Conservation (phyloP, 1,139 yeast genomes). For the Diutina rugosa region DNA sequence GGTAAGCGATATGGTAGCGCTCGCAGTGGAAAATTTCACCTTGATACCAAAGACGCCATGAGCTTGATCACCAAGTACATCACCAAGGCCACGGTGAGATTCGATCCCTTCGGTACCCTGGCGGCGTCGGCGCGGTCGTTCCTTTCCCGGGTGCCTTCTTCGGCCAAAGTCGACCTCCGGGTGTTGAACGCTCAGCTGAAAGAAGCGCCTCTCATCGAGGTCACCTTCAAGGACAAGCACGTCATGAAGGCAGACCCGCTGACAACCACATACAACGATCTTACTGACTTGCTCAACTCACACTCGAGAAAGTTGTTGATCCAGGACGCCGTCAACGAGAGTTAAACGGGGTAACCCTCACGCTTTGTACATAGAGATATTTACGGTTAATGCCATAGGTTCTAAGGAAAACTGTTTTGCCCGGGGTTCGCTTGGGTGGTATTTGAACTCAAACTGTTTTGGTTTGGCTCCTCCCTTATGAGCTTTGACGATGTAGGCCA, state of each 20-base stretch:
- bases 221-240: conserved; percentile 74
- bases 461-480: background rate
- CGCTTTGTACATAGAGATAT: conserved; percentile 3
- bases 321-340: conserved; percentile 40
- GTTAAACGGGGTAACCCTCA: background rate
- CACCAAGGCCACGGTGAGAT: conserved; percentile 61
- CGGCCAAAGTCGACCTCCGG: conserved; percentile 43
- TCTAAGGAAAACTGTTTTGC: background rate
- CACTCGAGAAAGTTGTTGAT: conserved; percentile 61
- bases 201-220: conserved; percentile 49
- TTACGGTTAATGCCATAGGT: background rate
- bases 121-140: conserved; percentile 76
- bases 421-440: background rate
- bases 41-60: background rate
- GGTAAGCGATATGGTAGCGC: background rate
- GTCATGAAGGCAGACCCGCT: conserved; percentile 58
- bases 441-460: background rate
- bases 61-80: conserved; percentile 78
- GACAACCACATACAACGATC: conserved; percentile 35
- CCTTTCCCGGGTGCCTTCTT: conserved; percentile 68
- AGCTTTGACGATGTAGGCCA: background rate
- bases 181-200: conserved; percentile 26
- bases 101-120: conserved; percentile 65
- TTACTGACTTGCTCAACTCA: conserved; percentile 44
- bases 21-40: background rate